Evolutionary conservation across 2,329 filamentous ascomycete species (phyloP).

Genomic region (Sporothrix dimorphospora): DNA sequence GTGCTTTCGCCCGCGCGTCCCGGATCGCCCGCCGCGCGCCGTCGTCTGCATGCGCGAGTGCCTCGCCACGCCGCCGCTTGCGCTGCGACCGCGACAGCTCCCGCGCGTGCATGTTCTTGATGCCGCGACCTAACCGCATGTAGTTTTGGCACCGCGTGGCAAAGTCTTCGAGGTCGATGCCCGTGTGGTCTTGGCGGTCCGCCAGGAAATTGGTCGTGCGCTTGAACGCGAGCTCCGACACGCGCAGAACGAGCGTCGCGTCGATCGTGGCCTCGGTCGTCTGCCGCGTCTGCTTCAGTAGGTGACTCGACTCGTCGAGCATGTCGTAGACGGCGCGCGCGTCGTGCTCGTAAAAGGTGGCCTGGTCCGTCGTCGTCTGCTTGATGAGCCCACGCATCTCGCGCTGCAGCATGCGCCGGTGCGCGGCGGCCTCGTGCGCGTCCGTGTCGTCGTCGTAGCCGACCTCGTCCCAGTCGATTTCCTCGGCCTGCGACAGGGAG

Average conservation of each 20-base stretch:
- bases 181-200: constrained; percentile 67
- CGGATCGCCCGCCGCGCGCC: constrained; percentile 46
- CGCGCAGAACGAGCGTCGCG: constrained; percentile 78
- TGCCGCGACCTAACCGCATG: constrained; percentile 71
- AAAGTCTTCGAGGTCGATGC: constrained; percentile 88
- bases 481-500: constrained; percentile 33
- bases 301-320: constrained; percentile 66
- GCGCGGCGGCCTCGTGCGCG: constrained; percentile 76
- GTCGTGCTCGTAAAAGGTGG: constrained; percentile 69
- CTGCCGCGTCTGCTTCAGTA: constrained; percentile 74
- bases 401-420: constrained; percentile 64
- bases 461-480: constrained; percentile 37
- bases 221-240: constrained; percentile 78
- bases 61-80: constrained; percentile 49
- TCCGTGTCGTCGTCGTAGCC: constrained; percentile 64
- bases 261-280: constrained; percentile 91
- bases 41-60: constrained; percentile 42
- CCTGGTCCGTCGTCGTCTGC: constrained; percentile 61
- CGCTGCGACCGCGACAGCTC: constrained; percentile 56
- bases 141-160: constrained; percentile 86
- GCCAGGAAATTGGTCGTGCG: constrained; percentile 75
- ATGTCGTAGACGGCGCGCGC: constrained; percentile 68
- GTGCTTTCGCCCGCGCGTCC: constrained; percentile 41
- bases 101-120: constrained; percentile 54
- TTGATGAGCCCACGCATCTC: constrained; percentile 58